These are phyloP conservation scores for Wickerhamomyces xylosicus DNA, from an alignment of 805 yeast genomes.

Conservation along the genomic window DNA sequence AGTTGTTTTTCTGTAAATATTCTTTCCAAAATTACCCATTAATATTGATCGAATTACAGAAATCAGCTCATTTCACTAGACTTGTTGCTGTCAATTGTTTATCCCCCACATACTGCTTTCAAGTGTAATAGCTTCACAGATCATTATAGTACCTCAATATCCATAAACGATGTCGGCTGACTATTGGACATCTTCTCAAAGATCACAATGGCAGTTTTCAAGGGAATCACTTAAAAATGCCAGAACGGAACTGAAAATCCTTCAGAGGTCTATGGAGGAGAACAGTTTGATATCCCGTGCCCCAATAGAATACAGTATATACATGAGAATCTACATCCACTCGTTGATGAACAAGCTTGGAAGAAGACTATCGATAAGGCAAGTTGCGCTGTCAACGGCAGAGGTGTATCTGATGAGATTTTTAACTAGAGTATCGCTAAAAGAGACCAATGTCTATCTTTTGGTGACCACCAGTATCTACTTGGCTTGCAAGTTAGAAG, in stretches of 20 bases:
- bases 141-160: not conserved
- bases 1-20: too few relatives aligned
- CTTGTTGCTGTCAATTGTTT: too few relatives aligned
- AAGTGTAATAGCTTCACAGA: too few relatives aligned
- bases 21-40: too few relatives aligned
- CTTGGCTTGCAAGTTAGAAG: slow-evolving; percentile 89
- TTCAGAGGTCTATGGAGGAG: slow-evolving; percentile 29
- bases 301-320: slow-evolving; percentile 31
- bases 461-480: slow-evolving; percentile 80
- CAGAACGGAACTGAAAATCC: slow-evolving; percentile 30
- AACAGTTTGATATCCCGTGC: slow-evolving; percentile 30
- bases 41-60: too few relatives aligned
- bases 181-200: slow-evolving; percentile 80
- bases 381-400: slow-evolving; percentile 80
- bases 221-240: slow-evolving; percentile 41
- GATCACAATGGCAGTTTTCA: slow-evolving; percentile 73
- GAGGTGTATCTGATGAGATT: slow-evolving; percentile 80
- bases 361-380: slow-evolving; percentile 65
- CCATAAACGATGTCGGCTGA: slow-evolving; percentile 55
- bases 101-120: too few relatives aligned
- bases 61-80: too few relatives aligned
- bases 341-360: slow-evolving; percentile 69
- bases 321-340: slow-evolving; percentile 73
- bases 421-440: slow-evolving; percentile 56
- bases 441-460: slow-evolving; percentile 76